Conservation (phyloP, 2,329 filamentous ascomycete genomes). For the Exophiala sp. region DNA sequence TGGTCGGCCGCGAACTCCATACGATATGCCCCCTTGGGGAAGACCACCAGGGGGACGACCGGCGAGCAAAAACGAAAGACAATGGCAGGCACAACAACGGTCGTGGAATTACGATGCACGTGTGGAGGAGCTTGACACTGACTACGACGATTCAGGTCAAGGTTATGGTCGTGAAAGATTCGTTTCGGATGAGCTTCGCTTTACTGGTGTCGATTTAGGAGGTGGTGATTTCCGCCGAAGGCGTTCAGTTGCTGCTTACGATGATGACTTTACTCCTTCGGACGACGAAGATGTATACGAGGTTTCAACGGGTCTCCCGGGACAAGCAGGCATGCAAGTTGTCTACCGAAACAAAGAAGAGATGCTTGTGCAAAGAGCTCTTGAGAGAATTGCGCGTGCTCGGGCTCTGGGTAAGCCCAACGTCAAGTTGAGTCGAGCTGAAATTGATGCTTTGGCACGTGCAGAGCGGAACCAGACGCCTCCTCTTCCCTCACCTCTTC, state of each 20-base stretch:
- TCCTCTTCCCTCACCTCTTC: conserved; percentile 51
- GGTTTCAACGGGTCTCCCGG: conserved; percentile 50
- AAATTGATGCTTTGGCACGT: conserved; percentile 75
- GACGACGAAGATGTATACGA: conserved; percentile 51
- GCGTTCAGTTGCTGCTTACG: conserved; percentile 49
- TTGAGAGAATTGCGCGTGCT: conserved; percentile 75
- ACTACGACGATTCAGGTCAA: conserved; percentile 53
- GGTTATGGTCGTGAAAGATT: conserved; percentile 52
- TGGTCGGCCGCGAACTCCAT: conserved; percentile 99
- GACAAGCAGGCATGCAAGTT: conserved; percentile 47
- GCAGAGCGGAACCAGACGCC: conserved; percentile 52
- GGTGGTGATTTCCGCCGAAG: conserved; percentile 38
- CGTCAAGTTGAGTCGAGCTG: conserved; percentile 74
- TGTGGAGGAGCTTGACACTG: conserved; percentile 40
- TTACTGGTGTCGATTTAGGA: conserved; percentile 59
- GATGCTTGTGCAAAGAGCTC: conserved; percentile 69
- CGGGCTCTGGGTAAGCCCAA: conserved; percentile 72
- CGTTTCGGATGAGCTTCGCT: conserved; percentile 58
- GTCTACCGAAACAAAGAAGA: conserved; percentile 67
- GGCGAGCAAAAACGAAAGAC: conserved; percentile 60
- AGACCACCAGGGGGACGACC: conserved; percentile 90
- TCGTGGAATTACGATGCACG: conserved; percentile 48
- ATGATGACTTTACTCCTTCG: conserved; percentile 42
- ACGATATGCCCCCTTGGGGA: conserved; percentile 85
- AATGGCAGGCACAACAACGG: conserved; percentile 44